Conservation (phyloP, 768 basidiomycete species). For the Baorangia bicolor region DNA sequence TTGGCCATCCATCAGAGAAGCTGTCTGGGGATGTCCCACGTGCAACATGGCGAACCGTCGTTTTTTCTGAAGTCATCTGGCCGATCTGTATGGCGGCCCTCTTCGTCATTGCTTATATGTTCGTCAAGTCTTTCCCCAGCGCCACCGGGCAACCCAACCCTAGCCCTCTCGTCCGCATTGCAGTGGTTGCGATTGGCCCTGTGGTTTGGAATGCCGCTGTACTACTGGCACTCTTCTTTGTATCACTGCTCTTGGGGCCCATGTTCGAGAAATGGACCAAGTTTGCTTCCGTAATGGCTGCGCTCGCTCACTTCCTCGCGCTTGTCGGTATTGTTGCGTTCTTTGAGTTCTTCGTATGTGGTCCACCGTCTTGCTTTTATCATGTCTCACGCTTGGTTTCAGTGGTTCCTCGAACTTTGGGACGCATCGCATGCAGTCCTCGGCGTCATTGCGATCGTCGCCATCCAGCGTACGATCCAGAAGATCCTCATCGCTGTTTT, state of each 20-base stretch:
- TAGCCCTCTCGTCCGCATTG: constrained; percentile 88
- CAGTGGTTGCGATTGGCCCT: constrained; percentile 85
- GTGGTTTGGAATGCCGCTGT: constrained; percentile 94
- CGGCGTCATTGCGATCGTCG: constrained; percentile 85
- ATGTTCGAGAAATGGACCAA: constrained; percentile 81
- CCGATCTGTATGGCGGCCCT: constrained; percentile 74
- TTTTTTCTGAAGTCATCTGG: constrained; percentile 80
- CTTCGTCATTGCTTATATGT: constrained; percentile 86
- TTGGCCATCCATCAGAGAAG: constrained; percentile 98
- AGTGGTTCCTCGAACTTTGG: constrained; percentile 98
- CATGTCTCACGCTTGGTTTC: constrained; percentile 15
- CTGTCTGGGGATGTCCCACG: constrained; percentile 92
- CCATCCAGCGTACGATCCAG: constrained; percentile 89
- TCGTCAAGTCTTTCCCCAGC: constrained; percentile 88
- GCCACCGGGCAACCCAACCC: constrained; percentile 60
- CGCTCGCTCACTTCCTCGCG: constrained; percentile 78
- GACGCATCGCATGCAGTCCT: constrained; percentile 95
- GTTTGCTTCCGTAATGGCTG: constrained; percentile 93
- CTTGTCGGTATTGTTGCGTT: constrained; percentile 83
- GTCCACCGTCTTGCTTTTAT: constrained; percentile 29
- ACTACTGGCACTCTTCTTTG: constrained; percentile 80
- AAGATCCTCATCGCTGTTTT: constrained; percentile 94
- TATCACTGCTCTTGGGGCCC: constrained; percentile 91
- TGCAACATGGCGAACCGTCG: constrained; percentile 80
- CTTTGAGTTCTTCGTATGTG: constrained; percentile 93